Base-by-base conservation (phyloP, 2,329 filamentous ascomycete species). In the Pseudocercospora macadamiae region DNA sequence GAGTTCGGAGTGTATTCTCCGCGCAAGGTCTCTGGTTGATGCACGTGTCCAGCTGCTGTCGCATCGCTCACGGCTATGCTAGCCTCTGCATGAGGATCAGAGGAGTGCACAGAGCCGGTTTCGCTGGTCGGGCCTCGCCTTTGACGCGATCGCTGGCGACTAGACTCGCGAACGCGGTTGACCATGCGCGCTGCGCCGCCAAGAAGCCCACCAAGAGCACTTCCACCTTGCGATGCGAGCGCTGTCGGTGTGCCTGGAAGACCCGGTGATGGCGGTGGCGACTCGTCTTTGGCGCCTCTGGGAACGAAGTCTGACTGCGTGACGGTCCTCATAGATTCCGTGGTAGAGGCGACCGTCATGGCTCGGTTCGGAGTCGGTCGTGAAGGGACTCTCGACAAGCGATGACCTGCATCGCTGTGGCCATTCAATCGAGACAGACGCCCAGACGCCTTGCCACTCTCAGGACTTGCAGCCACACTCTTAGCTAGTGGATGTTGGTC, bases 401-500 rank as follows among this genome's bases (percentile, higher is more conserved):
- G 55, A 32, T 57, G 55, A 42, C 52, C 52, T 2, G 57, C 53
- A 28, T 58, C 61, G 26, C 64, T 54, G 34, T 37, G 47, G 21
- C 59, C 52, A 32, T 62, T 61, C 21, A 56, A 25, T 37, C 57
- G 55, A 5, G 60, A 55, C 32, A 51, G 42, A 19, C 42, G 37
- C 47, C 57, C 56, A 61, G 64, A 60, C 16, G 55, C 48, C 45
- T 61, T 62, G 37, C 61, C 55, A 6, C 48, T 52, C 48, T 87
- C 84, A 1, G 89, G 89, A 68, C 86, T 90, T 16, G 84, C 89
- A 32, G 85, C 86, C 49, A 90, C 83, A 70, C 89, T 93, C 66
- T 90, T 88, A 16, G 89, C 86, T 39, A 93, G 76, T 18, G 90
- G 89, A 71, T 93, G 90, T 54, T 91, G 88, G 49, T 77, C 75